Percentiles rank a stretch among this genome's conserved stretches.
Evolutionary conservation across 192 early-diverging fungal genomes (phyloP).

Genomic region (Coemansia sp.): DNA sequence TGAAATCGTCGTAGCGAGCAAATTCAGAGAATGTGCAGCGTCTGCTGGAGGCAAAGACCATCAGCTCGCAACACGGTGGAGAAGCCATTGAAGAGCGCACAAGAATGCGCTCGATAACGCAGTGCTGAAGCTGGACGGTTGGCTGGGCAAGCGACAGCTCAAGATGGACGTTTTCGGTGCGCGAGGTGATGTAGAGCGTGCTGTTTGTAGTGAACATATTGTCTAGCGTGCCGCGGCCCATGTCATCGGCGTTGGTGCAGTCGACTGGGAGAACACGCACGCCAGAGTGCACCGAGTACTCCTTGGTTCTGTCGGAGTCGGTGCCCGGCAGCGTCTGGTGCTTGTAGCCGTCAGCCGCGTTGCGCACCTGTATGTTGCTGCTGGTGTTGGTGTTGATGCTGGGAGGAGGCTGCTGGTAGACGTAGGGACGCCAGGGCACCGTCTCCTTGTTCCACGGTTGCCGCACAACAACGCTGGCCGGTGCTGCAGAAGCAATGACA

Average conservation of each 20-base stretch:
- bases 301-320: conserved; percentile 11
- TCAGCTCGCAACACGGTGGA: conserved; percentile 46
- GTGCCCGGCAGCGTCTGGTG: conserved; percentile 8
- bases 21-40: conserved; percentile 35
- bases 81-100: conserved; percentile 27
- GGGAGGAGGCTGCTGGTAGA: conserved; percentile 32
- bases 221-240: conserved; percentile 22
- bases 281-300: conserved; percentile 25
- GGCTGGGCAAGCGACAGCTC: conserved; percentile 25
- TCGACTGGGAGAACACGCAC: conserved; percentile 13
- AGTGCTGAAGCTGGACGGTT: conserved; percentile 14
- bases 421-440: conserved; percentile 30
- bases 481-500: not conserved
- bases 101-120: conserved; percentile 35
- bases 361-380: conserved; percentile 10
- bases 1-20: conserved; percentile 41
- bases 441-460: conserved; percentile 36
- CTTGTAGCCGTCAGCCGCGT: conserved; percentile 2
- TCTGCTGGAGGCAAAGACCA: conserved; percentile 51
- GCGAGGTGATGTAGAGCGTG: conserved; percentile 20
- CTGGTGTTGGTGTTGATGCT: not conserved
- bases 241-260: conserved; percentile 41
- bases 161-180: conserved; percentile 36
- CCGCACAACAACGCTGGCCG: conserved; percentile 28
- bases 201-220: conserved; percentile 30